Conservation (phyloP, 108 stramenopile species). For the Pseudonitzschia pungens region DNA sequence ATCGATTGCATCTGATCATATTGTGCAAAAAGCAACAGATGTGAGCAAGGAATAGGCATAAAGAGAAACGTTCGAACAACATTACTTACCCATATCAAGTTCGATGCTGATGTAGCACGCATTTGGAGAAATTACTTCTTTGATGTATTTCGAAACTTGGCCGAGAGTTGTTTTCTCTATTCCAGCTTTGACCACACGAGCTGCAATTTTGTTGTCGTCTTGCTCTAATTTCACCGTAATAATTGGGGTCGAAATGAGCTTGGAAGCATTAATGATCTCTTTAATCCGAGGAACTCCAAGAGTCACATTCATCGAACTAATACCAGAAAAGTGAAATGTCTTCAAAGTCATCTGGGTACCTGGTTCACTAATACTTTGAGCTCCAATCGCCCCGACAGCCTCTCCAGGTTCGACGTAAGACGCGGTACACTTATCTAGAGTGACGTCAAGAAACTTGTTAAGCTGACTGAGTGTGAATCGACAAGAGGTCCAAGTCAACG, state of each 20-base stretch:
- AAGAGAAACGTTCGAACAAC: not conserved
- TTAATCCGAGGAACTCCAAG: slow-evolving; percentile 98
- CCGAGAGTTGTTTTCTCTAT: slow-evolving; percentile 98
- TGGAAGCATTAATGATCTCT: slow-evolving; percentile 99
- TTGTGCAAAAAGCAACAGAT: too few species aligned
- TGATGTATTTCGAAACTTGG: slow-evolving; percentile 88
- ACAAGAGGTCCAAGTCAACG: slow-evolving; percentile 62
- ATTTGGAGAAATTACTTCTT: slow-evolving; percentile 88
- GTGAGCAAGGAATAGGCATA: too few species aligned
- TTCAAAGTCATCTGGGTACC: slow-evolving; percentile 98
- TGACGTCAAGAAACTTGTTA: slow-evolving; percentile 58
- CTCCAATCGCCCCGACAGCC: slow-evolving; percentile 97
- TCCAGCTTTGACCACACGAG: slow-evolving; percentile 94
- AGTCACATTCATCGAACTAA: slow-evolving; percentile 99
- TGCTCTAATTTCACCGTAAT: slow-evolving; percentile 92
- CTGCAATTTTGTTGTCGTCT: slow-evolving; percentile 86
- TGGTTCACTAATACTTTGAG: slow-evolving; percentile 96
- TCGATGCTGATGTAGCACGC: slow-evolving; percentile 87
- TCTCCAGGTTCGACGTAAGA: slow-evolving; percentile 92
- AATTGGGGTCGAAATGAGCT: slow-evolving; percentile 98
- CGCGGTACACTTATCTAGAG: slow-evolving; percentile 80
- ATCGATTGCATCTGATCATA: slow-evolving; percentile 74
- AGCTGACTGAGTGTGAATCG: slow-evolving; percentile 83
- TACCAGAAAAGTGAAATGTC: slow-evolving; percentile 99
- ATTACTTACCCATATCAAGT: slow-evolving; percentile 75